phyloP scores from a whole-genome alignment of 768 basidiomycete genomes.

The Serendipita indica region DNA sequence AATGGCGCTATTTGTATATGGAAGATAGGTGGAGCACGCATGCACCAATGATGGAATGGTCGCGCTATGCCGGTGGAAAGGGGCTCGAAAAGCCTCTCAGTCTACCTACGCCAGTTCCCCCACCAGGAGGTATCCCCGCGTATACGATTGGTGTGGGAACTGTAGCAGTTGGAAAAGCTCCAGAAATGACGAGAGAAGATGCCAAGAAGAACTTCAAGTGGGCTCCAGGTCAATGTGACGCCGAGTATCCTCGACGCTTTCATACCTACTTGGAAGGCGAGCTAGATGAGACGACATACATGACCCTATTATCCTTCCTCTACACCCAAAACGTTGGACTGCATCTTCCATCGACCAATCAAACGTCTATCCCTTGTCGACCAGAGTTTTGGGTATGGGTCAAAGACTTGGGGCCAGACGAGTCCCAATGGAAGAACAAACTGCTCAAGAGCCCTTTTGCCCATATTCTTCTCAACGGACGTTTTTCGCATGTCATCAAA shows the following conservation, averaged over 20 bases:
- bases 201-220: conserved; percentile 41
- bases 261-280: conserved; percentile 99
- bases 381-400: conserved; percentile 98
- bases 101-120: conserved; percentile 18
- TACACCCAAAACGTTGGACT: conserved; percentile 91
- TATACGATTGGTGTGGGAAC: conserved; percentile 18
- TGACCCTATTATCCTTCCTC: conserved; percentile 84
- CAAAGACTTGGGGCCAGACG: conserved; percentile 58
- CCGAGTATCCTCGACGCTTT: conserved; percentile 74
- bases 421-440: background rate
- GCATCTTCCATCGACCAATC: conserved; percentile 38
- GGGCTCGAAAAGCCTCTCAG: conserved; percentile 7
- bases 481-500: conserved; percentile 82
- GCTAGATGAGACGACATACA: conserved; percentile 97
- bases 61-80: background rate
- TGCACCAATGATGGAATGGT: background rate
- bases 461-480: conserved; percentile 81
- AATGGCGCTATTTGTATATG: conserved; percentile 3
- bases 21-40: background rate
- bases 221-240: conserved; percentile 58
- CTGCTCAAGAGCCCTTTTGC: conserved; percentile 67
- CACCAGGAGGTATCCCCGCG: conserved; percentile 32
- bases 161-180: background rate
- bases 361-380: conserved; percentile 45
- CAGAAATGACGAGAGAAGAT: conserved; percentile 37